These are phyloP conservation scores for Monosporozyma aerobia DNA, from an alignment of 805 yeast genomes.

Conservation along the genomic window DNA sequence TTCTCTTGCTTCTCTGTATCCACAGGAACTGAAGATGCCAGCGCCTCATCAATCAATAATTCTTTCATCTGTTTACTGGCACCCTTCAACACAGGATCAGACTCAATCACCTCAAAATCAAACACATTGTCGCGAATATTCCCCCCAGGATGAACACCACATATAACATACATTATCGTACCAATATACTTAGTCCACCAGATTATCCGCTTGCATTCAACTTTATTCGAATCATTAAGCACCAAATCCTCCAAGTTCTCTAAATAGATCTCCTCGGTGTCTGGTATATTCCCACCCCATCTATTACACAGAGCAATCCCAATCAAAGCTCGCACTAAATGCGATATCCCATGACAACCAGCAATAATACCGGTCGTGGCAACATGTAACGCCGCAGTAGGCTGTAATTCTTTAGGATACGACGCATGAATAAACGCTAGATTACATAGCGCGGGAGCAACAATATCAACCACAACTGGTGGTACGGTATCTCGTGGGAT, in stretches of 20 bases:
- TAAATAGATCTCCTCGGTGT: constrained; percentile 40
- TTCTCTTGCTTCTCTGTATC: too few relatives aligned
- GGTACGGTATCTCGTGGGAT: constrained; percentile 53
- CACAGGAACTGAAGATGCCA: neutral
- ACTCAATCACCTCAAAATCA: constrained; percentile 33
- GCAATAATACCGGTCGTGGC: constrained; percentile 70
- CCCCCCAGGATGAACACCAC: constrained; percentile 79
- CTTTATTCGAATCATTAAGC: constrained; percentile 35
- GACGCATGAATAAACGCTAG: constrained; percentile 70
- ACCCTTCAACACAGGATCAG: constrained; percentile 17
- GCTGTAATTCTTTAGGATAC: constrained; percentile 67
- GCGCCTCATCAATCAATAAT: constrained; percentile 16
- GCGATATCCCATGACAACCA: constrained; percentile 68
- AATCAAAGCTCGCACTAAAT: constrained; percentile 57
- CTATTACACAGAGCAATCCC: constrained; percentile 70
- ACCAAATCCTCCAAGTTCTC: constrained; percentile 41
- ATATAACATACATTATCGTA: constrained; percentile 63
- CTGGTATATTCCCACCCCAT: constrained; percentile 75
- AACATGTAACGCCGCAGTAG: constrained; percentile 62
- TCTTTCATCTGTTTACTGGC: constrained; percentile 9
- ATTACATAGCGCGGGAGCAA: constrained; percentile 65
- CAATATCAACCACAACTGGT: constrained; percentile 43
- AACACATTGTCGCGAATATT: constrained; percentile 54
- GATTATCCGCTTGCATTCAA: constrained; percentile 39
- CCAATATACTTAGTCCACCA: constrained; percentile 75